These are phyloP conservation scores for Massariosphaeria phaeospora DNA, from an alignment of 495 filamentous ascomycete species.

Conservation along the genomic window DNA sequence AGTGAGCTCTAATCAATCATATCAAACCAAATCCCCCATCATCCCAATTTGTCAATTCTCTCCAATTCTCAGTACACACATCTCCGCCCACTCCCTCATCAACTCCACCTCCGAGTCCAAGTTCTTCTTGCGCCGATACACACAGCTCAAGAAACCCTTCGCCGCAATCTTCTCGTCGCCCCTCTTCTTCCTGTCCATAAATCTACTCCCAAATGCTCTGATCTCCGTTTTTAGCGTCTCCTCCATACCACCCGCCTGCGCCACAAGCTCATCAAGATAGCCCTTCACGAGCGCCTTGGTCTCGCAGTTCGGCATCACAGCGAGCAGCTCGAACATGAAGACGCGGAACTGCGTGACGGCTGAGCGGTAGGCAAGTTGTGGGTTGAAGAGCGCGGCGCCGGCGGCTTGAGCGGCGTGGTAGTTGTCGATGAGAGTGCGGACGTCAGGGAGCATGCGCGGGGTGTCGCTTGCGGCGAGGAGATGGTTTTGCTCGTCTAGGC, in stretches of 20 bases:
- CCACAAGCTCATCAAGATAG: background rate
- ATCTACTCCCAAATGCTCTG: background rate
- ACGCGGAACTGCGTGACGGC: background rate
- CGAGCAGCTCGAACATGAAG: background rate
- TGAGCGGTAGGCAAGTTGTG: background rate
- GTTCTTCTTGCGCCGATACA: background rate
- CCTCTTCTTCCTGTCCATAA: background rate
- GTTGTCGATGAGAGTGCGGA: background rate
- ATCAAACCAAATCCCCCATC: too few species aligned
- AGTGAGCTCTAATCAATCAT: too few species aligned
- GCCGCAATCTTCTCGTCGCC: background rate
- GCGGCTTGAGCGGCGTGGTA: background rate
- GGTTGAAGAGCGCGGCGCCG: background rate
- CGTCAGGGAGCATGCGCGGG: too few species aligned
- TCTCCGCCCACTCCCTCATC: background rate
- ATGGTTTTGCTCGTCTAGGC: background rate
- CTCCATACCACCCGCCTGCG: background rate
- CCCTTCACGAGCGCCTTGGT: background rate
- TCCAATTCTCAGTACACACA: too few species aligned
- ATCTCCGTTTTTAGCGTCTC: background rate
- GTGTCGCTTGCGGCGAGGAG: background rate
- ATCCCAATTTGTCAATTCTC: too few species aligned
- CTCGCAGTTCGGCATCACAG: background rate
- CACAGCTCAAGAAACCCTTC: background rate
- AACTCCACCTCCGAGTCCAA: background rate